Conservation (phyloP, 768 basidiomycete genomes). For the Lactifluus hygrophoroides region DNA sequence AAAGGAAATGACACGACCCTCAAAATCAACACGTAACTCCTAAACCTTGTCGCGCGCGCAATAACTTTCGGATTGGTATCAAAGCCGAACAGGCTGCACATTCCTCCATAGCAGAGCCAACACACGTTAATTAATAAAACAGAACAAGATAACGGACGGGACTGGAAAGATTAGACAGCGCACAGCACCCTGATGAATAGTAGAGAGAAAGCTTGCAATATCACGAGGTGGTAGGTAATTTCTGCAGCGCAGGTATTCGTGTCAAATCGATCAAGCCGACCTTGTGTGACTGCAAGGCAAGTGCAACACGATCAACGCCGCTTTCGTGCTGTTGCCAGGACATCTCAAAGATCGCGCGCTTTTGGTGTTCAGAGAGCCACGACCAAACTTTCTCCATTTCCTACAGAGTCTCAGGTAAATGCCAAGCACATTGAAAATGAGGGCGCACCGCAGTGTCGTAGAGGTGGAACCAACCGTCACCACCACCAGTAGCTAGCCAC, state of each 20-base stretch:
- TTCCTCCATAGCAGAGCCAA: not conserved
- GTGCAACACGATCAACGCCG: conserved; percentile 48
- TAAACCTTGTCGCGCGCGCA: too few relatives aligned
- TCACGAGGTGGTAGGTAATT: conserved; percentile 1
- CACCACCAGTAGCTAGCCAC: conserved; percentile 68
- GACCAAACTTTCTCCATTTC: conserved; percentile 19
- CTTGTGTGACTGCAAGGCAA: conserved; percentile 57
- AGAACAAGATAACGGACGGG: not conserved
- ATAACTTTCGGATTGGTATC: too few relatives aligned
- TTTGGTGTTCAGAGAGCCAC: conserved; percentile 15
- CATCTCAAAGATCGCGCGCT: conserved; percentile 21
- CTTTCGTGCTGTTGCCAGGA: conserved; percentile 22
- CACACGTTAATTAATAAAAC: not conserved
- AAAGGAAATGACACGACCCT: too few relatives aligned
- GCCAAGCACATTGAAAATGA: not conserved
- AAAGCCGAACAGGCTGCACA: too few relatives aligned
- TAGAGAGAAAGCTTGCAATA: not conserved
- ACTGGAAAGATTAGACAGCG: not conserved
- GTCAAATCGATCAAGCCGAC: conserved; percentile 62
- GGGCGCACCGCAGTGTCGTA: conserved; percentile 56
- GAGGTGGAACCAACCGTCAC: conserved; percentile 68
- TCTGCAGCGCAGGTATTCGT: conserved; percentile 33
- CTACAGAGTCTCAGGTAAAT: not conserved
- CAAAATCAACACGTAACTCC: too few relatives aligned
- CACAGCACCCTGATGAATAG: not conserved